phyloP scores from a whole-genome alignment of 441 rosid species.

The Cnidoscolus chayamansa region DNA sequence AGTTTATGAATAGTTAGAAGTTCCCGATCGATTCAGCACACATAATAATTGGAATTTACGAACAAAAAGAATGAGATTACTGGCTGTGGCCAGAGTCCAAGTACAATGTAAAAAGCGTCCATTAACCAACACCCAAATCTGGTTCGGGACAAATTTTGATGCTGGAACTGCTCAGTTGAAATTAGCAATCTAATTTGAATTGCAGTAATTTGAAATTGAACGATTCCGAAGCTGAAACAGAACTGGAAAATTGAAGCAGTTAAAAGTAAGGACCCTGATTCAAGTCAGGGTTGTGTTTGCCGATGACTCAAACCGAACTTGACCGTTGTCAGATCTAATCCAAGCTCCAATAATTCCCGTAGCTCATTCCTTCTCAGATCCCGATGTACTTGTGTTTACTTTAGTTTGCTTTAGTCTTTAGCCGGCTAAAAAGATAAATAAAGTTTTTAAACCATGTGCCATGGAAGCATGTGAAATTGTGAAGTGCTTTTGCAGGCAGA shows the following conservation, averaged over 20 bases:
- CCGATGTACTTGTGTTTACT: constrained; percentile 20
- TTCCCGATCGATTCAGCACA: no score
- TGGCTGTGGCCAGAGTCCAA: neutral
- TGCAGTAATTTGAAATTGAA: no score
- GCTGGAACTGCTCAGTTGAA: no score
- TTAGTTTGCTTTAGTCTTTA: constrained; percentile 25
- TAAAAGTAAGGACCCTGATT: no score
- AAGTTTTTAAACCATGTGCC: constrained; percentile 24
- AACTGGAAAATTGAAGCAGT: no score
- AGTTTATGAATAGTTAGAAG: neutral
- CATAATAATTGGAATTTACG: neutral
- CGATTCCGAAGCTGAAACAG: no score
- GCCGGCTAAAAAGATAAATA: constrained; percentile 13
- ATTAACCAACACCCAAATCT: no score
- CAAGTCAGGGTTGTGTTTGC: no score
- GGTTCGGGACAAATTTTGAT: no score
- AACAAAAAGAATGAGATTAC: neutral
- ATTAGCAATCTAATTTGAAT: no score
- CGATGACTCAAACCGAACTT: no score
- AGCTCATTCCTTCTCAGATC: constrained; percentile 26
- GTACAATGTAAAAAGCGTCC: no score
- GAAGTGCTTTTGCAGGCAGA: neutral
- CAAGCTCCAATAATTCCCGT: constrained; percentile 17
- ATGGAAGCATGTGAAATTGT: constrained; percentile 16
- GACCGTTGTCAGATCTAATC: neutral